These are phyloP conservation scores for Zychaea mexicana DNA, from an alignment of 371 early-diverging fungal species.

Conservation along the genomic window DNA sequence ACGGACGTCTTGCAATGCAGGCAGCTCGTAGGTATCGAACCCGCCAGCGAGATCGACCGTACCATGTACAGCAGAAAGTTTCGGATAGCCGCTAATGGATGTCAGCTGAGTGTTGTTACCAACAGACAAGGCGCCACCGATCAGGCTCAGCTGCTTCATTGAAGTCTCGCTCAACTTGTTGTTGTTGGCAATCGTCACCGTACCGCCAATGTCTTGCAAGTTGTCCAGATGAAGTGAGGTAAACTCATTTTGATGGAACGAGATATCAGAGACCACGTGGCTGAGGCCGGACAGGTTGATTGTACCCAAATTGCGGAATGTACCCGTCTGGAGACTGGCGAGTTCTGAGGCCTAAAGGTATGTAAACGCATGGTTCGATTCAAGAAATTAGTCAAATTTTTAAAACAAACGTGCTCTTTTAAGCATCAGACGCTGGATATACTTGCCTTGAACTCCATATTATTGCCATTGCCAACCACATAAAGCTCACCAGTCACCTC, in stretches of 20 bases:
- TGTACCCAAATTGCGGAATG: conserved; percentile 44
- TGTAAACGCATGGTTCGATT: too few relatives aligned
- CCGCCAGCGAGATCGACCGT: conserved; percentile 54
- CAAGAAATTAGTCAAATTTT: too few relatives aligned
- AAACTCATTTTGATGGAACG: conserved; percentile 59
- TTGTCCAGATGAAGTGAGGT: conserved; percentile 32
- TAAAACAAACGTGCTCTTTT: too few relatives aligned
- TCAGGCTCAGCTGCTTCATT: conserved; percentile 42
- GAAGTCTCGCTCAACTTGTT: conserved; percentile 49
- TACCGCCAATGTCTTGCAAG: conserved; percentile 50
- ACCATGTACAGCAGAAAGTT: conserved; percentile 49
- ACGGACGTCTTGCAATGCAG: conserved; percentile 50
- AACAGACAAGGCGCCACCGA: conserved; percentile 59
- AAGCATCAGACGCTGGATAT: too few relatives aligned
- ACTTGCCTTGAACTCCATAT: conserved; percentile 30
- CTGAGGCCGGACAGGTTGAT: conserved; percentile 40
- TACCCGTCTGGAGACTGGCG: conserved; percentile 28
- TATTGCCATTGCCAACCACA: conserved; percentile 46
- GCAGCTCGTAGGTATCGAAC: conserved; percentile 46
- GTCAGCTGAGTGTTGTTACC: conserved; percentile 59
- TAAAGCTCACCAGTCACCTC: conserved; percentile 40
- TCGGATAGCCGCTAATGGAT: conserved; percentile 50
- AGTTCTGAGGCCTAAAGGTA: conserved; percentile 43
- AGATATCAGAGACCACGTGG: conserved; percentile 38
- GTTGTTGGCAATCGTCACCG: conserved; percentile 56